These are phyloP conservation scores for Pythium vanterpoolii DNA, from an alignment of 352 stramenopile species.

Conservation along the genomic window DNA sequence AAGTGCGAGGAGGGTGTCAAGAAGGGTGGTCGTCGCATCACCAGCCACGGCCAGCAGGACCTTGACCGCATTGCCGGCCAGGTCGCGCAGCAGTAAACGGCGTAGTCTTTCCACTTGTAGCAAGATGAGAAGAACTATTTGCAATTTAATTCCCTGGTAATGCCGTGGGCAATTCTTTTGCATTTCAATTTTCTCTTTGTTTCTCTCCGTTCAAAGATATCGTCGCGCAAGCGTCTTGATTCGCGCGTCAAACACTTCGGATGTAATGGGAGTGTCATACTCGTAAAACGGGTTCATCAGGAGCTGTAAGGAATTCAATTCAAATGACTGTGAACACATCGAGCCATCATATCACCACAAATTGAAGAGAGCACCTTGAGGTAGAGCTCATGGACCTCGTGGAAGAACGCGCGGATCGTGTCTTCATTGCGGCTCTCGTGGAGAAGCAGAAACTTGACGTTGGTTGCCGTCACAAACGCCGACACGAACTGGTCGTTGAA, in stretches of 20 bases:
- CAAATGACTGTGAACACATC: background rate
- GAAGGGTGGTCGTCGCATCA: slow-evolving; percentile 94
- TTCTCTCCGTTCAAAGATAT: slow-evolving; percentile 61
- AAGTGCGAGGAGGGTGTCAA: slow-evolving; percentile 89
- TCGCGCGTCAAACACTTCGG: slow-evolving; percentile 90
- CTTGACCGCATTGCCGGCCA: slow-evolving; percentile 98
- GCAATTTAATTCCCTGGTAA: slow-evolving; percentile 27
- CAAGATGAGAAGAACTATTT: slow-evolving; percentile 32
- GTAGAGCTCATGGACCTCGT: slow-evolving; percentile 97
- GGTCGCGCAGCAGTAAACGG: slow-evolving; percentile 84
- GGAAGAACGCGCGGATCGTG: slow-evolving; percentile 95
- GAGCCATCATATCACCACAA: background rate
- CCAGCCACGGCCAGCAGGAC: slow-evolving; percentile 97
- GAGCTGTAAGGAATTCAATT: slow-evolving; percentile 41
- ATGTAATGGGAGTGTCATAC: slow-evolving; percentile 93
- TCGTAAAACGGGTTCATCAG: slow-evolving; percentile 97
- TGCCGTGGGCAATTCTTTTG: slow-evolving; percentile 1
- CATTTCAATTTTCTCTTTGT: background rate
- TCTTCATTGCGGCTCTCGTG: slow-evolving; percentile 95
- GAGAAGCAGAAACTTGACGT: slow-evolving; percentile 95
- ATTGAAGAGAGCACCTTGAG: slow-evolving; percentile 82
- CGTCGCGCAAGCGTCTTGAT: slow-evolving; percentile 87
- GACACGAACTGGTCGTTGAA: slow-evolving; percentile 98
- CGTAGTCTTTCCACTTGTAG: slow-evolving; percentile 26
- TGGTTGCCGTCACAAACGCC: slow-evolving; percentile 94